Conservation (phyloP, 805 yeast genomes). For the Metschnikowia matae region DNA sequence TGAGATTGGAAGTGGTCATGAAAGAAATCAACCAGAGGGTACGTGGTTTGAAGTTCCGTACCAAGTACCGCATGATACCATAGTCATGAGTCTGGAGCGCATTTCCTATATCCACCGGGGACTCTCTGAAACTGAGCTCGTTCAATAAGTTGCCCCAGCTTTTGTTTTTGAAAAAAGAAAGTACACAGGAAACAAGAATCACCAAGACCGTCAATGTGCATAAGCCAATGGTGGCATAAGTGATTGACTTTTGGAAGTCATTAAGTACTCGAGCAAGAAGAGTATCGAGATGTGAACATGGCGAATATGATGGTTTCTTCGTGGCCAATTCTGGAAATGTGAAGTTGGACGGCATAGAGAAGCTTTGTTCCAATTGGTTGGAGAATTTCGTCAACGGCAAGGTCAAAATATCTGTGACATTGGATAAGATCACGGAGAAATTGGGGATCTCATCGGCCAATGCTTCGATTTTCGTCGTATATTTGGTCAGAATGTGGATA, state of each 20-base stretch:
- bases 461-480: slow-evolving; percentile 52
- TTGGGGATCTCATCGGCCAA: slow-evolving; percentile 56
- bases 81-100: slow-evolving; percentile 5
- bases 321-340: background rate
- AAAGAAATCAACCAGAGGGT: slow-evolving; percentile 10
- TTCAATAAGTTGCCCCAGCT: background rate
- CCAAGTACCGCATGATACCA: slow-evolving; percentile 8
- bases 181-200: background rate
- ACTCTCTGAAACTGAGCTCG: background rate
- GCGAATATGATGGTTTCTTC: background rate
- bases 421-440: slow-evolving; percentile 59
- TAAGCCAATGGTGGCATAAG: slow-evolving; percentile 7
- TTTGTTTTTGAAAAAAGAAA: slow-evolving; percentile 5
- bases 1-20: slow-evolving; percentile 4
- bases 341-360: background rate
- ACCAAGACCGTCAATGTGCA: slow-evolving; percentile 4
- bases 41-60: slow-evolving; percentile 2
- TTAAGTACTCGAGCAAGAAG: background rate
- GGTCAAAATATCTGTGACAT: slow-evolving; percentile 50
- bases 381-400: slow-evolving; percentile 2
- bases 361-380: background rate
- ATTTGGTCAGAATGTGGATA: slow-evolving; percentile 60
- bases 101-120: slow-evolving; percentile 11
- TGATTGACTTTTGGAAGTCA: background rate
- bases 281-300: background rate